Evolutionary conservation across 1,284 basidiomycete species (phyloP), one percentile per base, ranked within the genome.

Genomic region (Cutaneotrichosporon cyanovorans): DNA sequence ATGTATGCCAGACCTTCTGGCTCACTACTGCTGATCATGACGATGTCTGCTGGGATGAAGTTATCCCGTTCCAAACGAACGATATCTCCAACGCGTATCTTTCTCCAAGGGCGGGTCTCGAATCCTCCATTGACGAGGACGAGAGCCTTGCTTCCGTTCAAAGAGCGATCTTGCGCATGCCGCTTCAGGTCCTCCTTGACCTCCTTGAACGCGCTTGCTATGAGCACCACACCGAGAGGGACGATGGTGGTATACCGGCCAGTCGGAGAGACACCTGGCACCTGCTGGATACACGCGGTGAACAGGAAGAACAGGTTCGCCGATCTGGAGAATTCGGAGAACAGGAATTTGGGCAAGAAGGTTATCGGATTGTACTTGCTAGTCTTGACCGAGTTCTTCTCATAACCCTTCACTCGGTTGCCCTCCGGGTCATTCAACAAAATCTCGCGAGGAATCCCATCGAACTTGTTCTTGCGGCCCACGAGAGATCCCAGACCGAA

Each of bases 301-400:
- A 98, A 98, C 51, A 99, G 77, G 80, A 99, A 98, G 77, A 99
- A 99, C 52, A 98, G 54, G 70, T 99, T 98, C 60, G 95, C 95
- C 66, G 96, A 97, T 79, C 95, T 93, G 84, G 75, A 53, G 46
- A 57, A 58, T 42, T 61, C 63, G 48, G 65, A 88, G 51, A 79
- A 78, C 49, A 98, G 71, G 74, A 98, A 99, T 71, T 96, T 97
- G 42, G 90, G 91, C 10, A 91, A 56, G 72, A 98, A 98, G 0
- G 87, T 87, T 28, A 78, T 77, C 31, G 85, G 57, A 63, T 92
- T 96, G 75, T 97, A 99, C 72, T 98, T 98, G 76, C 85, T 90
- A 18, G 95, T 97, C 37, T 84, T 87, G 42, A 98, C 84, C 54
- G 84, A 85, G 72, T 99, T 99, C 38, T 78, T 80, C 57, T 77